Conservation (phyloP, 371 early-diverging fungal species). For the Mucor velutinosus region DNA sequence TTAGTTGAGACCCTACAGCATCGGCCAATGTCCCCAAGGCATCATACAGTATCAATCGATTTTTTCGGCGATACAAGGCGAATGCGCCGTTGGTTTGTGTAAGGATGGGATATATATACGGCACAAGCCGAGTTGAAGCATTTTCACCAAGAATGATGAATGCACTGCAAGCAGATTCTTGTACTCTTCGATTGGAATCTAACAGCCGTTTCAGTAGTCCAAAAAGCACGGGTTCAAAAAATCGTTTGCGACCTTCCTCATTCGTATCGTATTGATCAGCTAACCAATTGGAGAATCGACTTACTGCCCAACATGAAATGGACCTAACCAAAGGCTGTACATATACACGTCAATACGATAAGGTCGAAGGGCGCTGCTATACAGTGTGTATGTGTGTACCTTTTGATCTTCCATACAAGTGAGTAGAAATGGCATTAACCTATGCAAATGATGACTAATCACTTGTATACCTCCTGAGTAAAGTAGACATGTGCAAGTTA, state of each 20-base stretch:
- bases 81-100: conserved; percentile 77
- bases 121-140: conserved; percentile 71
- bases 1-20: conserved; percentile 78
- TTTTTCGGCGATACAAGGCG: conserved; percentile 83
- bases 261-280: conserved; percentile 55
- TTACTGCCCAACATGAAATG: conserved; percentile 93
- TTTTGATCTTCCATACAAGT: conserved; percentile 70
- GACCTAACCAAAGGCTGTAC: conserved; percentile 75
- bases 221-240: conserved; percentile 81
- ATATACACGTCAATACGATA: neutral
- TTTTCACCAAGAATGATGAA: conserved; percentile 90
- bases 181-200: conserved; percentile 92
- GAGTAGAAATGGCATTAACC: conserved; percentile 76
- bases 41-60: conserved; percentile 89
- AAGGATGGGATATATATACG: conserved; percentile 83
- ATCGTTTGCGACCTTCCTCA: conserved; percentile 62
- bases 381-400: conserved; percentile 3
- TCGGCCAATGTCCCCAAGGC: conserved; percentile 92
- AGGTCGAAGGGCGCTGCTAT: neutral
- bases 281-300: conserved; percentile 88
- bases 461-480: conserved; percentile 57
- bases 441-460: conserved; percentile 76
- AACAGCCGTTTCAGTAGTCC: conserved; percentile 75
- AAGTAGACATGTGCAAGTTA: neutral
- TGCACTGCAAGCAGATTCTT: conserved; percentile 93